These are phyloP conservation scores for Collybia sordida DNA, from an alignment of 768 basidiomycete species.

Conservation along the genomic window DNA sequence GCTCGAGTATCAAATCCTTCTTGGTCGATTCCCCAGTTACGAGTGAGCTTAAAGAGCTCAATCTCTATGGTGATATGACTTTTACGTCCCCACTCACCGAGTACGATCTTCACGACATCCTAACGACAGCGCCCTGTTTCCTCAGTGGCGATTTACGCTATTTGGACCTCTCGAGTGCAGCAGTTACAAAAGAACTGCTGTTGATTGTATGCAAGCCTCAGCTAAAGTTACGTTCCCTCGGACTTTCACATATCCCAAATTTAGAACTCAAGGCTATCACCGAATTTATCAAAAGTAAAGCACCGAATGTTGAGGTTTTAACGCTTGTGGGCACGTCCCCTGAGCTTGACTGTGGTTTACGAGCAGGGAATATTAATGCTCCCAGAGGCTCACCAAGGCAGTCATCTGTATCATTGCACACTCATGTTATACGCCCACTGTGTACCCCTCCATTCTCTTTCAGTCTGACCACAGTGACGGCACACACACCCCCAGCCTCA, in stretches of 20 bases:
- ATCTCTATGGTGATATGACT: slow-evolving; percentile 87
- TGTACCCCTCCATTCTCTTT: slow-evolving; percentile 79
- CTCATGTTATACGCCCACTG: slow-evolving; percentile 74
- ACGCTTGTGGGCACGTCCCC: slow-evolving; percentile 77
- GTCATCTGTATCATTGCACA: slow-evolving; percentile 75
- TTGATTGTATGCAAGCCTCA: slow-evolving; percentile 58
- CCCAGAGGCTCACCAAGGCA: slow-evolving; percentile 54
- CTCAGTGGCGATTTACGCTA: slow-evolving; percentile 71
- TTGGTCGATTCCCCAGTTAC: slow-evolving; percentile 68
- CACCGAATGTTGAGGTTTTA: slow-evolving; percentile 80
- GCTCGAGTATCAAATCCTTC: slow-evolving; percentile 74
- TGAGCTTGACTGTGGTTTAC: slow-evolving; percentile 62
- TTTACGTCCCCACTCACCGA: slow-evolving; percentile 71
- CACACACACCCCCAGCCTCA: slow-evolving; percentile 30
- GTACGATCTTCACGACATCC: slow-evolving; percentile 64
- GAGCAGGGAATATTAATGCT: slow-evolving; percentile 31
- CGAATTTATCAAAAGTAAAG: slow-evolving; percentile 66
- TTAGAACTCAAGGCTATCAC: slow-evolving; percentile 66
- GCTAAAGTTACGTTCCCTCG: slow-evolving; percentile 79
- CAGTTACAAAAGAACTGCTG: slow-evolving; percentile 60
- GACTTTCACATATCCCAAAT: slow-evolving; percentile 81
- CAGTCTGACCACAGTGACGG: slow-evolving; percentile 34
- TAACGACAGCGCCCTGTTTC: slow-evolving; percentile 80
- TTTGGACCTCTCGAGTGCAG: slow-evolving; percentile 87
- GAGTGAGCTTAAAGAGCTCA: slow-evolving; percentile 67